Evolutionary conservation across 257 asterid genomes (phyloP).

Genomic region (Solanum pinnatisectum): DNA sequence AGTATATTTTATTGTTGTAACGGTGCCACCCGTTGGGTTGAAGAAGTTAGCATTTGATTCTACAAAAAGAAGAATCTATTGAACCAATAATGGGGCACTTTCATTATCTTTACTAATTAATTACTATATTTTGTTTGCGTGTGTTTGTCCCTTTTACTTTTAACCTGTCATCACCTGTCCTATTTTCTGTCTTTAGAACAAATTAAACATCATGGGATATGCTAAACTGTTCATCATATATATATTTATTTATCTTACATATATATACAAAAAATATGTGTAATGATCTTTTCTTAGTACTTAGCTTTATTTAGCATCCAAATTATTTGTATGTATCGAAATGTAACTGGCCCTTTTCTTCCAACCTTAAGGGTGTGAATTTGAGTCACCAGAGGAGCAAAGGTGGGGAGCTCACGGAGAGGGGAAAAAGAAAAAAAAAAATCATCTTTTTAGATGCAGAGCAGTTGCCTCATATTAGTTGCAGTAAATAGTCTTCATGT

Average conservation of each 20-base stretch:
- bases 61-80: neutral
- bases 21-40: neutral
- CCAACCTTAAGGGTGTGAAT: too few species aligned
- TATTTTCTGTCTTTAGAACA: neutral
- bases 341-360: neutral
- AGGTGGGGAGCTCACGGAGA: too few species aligned
- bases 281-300: neutral
- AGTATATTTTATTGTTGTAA: neutral
- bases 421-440: too few species aligned
- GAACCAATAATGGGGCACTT: neutral
- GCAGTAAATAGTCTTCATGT: neutral
- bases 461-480: too few species aligned
- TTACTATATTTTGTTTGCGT: neutral
- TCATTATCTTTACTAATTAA: neutral
- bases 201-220: neutral
- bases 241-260: neutral
- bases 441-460: too few species aligned
- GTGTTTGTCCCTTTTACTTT: neutral
- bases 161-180: neutral
- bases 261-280: neutral
- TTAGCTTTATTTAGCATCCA: neutral
- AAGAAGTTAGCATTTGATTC: neutral
- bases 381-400: too few species aligned
- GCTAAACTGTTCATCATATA: neutral
- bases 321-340: neutral